Conservation (phyloP, 129 eudicot genomes). For the Artemisia argyi region DNA sequence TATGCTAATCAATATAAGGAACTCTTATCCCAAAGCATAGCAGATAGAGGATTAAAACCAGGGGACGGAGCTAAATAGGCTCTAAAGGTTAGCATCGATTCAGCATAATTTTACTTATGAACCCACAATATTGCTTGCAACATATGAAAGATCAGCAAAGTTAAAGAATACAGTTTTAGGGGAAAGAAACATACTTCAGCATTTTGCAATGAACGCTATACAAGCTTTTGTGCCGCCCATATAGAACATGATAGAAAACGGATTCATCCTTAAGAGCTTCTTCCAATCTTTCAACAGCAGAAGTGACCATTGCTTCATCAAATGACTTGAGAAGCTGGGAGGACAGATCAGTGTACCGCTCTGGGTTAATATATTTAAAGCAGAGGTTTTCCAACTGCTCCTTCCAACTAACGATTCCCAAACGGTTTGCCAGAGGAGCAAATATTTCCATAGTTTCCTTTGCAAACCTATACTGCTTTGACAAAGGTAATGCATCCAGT, state of each 20-base stretch:
- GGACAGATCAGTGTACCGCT: conserved; percentile 64
- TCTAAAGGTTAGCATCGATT: no score
- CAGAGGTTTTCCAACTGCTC: conserved; percentile 74
- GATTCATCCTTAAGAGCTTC: conserved; percentile 56
- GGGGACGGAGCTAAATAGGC: no score
- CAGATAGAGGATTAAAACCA: not conserved
- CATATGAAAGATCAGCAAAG: no score
- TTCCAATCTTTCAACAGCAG: conserved; percentile 60
- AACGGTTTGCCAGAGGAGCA: conserved; percentile 89
- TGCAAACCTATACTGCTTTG: conserved; percentile 74
- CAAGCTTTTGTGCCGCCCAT: conserved; percentile 93
- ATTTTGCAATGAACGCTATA: conserved; percentile 84
- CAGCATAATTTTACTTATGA: no score
- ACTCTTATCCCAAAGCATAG: not conserved
- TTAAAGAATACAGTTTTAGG: not conserved
- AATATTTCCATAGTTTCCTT: conserved; percentile 93
- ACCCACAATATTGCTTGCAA: no score
- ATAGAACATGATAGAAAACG: conserved; percentile 54
- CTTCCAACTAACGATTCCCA: conserved; percentile 48
- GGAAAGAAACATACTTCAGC: conserved; percentile 55
- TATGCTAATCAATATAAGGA: not conserved
- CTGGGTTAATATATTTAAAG: conserved; percentile 69
- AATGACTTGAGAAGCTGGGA: conserved; percentile 66
- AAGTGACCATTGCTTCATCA: conserved; percentile 75
- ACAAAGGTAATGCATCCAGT: conserved; percentile 68